A percentile compares a stretch with the other conserved stretches of the same genome.
phyloP scores from a whole-genome alignment of 208 protist species.

The Lotmaria passim region DNA sequence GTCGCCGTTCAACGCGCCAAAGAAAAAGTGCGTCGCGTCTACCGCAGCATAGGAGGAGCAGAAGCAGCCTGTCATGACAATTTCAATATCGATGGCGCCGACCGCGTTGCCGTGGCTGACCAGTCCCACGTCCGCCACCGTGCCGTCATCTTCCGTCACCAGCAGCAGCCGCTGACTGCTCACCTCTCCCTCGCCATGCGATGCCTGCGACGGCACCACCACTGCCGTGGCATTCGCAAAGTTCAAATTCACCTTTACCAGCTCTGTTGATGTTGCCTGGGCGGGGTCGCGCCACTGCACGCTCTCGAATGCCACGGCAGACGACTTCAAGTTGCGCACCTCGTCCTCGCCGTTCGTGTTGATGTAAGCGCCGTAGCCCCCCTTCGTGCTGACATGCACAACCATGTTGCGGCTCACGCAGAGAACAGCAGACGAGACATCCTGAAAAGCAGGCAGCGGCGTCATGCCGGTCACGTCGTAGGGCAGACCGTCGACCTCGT shows the following conservation, averaged over 20 bases:
- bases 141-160: slow-evolving; percentile 80
- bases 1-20: slow-evolving; percentile 65
- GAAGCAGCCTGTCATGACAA: slow-evolving; percentile 71
- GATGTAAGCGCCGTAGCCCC: slow-evolving; percentile 76
- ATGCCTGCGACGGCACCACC: slow-evolving; percentile 9
- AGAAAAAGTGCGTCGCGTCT: slow-evolving; percentile 44
- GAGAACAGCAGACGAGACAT: slow-evolving; percentile 74
- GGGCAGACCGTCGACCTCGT: slow-evolving; percentile 82
- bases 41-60: slow-evolving; percentile 25
- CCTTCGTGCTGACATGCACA: slow-evolving; percentile 81
- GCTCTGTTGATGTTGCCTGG: slow-evolving; percentile 49
- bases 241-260: slow-evolving; percentile 74
- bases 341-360: slow-evolving; percentile 82
- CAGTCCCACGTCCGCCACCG: slow-evolving; percentile 58
- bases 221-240: slow-evolving; percentile 62
- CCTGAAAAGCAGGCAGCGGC: slow-evolving; percentile 62
- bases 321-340: slow-evolving; percentile 49
- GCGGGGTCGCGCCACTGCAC: slow-evolving; percentile 55
- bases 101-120: slow-evolving; percentile 60
- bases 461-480: slow-evolving; percentile 85
- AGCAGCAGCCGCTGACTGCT: slow-evolving; percentile 50
- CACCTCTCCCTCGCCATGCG: background rate
- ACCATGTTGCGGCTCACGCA: slow-evolving; percentile 78
- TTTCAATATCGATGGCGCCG: slow-evolving; percentile 35
- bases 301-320: slow-evolving; percentile 48